A percentile compares a stretch with the other conserved stretches of the same genome.
Evolutionary conservation across 164 flowering plant species (phyloP).

Genomic region (Macadamia tetraphylla): DNA sequence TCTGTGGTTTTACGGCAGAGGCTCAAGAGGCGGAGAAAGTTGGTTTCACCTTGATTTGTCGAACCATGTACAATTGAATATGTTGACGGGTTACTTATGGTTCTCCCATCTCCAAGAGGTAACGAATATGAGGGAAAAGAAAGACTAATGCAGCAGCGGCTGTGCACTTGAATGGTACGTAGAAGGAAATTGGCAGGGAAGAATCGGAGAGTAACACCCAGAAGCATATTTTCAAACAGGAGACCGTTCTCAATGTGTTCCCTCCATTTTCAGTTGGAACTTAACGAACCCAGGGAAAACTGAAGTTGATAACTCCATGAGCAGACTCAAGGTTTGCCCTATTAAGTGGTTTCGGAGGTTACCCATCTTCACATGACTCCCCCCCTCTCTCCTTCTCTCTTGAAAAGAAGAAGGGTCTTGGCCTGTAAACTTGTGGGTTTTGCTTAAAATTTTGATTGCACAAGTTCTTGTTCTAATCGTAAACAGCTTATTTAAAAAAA

Average conservation of each 20-base stretch:
- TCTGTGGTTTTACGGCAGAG: constrained; percentile 5
- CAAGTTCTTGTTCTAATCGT: too few species aligned
- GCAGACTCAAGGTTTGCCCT: too few species aligned
- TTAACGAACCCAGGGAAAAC: not conserved
- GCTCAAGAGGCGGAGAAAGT: constrained; percentile 7
- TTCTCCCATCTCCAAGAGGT: not conserved
- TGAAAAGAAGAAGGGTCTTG: too few species aligned
- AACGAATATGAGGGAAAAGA: constrained; percentile 1
- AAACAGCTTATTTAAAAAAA: too few species aligned
- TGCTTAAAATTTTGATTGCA: too few species aligned
- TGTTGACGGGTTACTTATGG: not conserved
- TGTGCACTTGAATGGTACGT: not conserved
- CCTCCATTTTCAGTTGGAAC: constrained; percentile 3
- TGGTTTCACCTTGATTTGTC: not conserved
- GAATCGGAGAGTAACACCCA: constrained; percentile 2
- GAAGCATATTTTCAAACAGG: constrained; percentile 1
- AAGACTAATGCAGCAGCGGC: not conserved
- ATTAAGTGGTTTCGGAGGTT: too few species aligned
- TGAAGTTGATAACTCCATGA: too few species aligned
- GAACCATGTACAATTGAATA: not conserved
- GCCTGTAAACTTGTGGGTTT: too few species aligned
- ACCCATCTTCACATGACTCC: too few species aligned
- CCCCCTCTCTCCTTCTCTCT: too few species aligned
- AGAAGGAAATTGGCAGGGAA: not conserved
- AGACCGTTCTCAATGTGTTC: not conserved